A percentile compares a stretch with the other conserved stretches of the same genome.
phyloP scores from a whole-genome alignment of 2,329 filamentous ascomycete genomes.

The Penicillium sp. region DNA sequence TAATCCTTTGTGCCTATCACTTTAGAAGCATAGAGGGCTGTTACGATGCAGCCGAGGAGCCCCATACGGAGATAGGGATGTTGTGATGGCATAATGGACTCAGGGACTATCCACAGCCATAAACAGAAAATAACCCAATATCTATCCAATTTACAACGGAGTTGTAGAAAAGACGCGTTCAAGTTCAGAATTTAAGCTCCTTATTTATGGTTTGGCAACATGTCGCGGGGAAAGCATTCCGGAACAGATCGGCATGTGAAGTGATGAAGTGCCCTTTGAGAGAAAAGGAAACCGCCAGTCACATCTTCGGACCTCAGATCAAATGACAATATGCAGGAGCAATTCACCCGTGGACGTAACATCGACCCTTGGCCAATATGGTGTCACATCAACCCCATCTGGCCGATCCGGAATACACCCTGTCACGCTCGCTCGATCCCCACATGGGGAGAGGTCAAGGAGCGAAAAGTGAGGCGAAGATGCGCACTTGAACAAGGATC shows the following conservation, averaged over 20 bases:
- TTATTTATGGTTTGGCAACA: constrained; percentile 13
- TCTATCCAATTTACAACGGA: not conserved
- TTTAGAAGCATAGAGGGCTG: constrained; percentile 11
- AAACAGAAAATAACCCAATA: not conserved
- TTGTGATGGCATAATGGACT: constrained; percentile 9
- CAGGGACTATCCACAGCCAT: not conserved
- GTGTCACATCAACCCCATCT: constrained; percentile 10
- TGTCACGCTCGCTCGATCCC: not conserved
- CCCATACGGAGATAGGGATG: not conserved
- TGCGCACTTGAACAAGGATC: constrained; percentile 1
- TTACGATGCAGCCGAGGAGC: constrained; percentile 4
- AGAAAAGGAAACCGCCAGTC: not conserved
- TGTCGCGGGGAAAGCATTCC: constrained; percentile 20
- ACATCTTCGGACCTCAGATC: not conserved
- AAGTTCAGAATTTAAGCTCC: not conserved
- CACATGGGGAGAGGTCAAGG: not conserved
- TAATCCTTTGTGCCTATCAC: not conserved
- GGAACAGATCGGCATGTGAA: constrained; percentile 14
- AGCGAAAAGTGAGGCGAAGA: constrained; percentile 1
- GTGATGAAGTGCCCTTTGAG: constrained; percentile 2
- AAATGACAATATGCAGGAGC: not conserved
- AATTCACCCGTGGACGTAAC: not conserved
- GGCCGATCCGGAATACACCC: not conserved
- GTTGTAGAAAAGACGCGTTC: not conserved
- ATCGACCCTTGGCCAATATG: not conserved